Percentiles rank a stretch among this genome's conserved stretches.
phyloP scores from a whole-genome alignment of 768 basidiomycete genomes.

The Trametes cinnabarina region DNA sequence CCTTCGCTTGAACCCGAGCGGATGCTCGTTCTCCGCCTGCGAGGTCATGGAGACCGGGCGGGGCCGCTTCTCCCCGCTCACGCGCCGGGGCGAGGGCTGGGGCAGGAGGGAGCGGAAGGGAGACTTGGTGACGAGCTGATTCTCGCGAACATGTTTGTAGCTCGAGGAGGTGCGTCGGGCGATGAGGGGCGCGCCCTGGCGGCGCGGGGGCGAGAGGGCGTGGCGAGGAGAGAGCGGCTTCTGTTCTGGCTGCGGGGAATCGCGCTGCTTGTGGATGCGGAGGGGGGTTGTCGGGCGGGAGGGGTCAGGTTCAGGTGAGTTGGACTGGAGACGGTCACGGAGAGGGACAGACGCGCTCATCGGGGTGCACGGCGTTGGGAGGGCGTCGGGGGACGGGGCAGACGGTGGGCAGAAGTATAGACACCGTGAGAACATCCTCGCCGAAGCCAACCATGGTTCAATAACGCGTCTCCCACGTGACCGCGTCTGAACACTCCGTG shows the following conservation, averaged over 20 bases:
- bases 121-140: conserved; percentile 81
- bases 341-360: conserved; percentile 22
- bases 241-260: conserved; percentile 36
- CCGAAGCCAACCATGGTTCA: conserved; percentile 10
- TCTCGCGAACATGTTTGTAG: conserved; percentile 74
- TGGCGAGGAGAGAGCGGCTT: conserved; percentile 31
- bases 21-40: conserved; percentile 70
- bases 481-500: conserved; percentile 4
- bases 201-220: conserved; percentile 22
- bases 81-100: conserved; percentile 45
- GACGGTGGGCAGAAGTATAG: conserved; percentile 1
- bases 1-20: conserved; percentile 67
- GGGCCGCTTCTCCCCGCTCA: conserved; percentile 77
- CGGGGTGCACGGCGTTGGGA: neutral
- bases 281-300: conserved; percentile 58
- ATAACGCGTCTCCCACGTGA: conserved; percentile 21
- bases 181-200: conserved; percentile 47
- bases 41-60: conserved; percentile 71
- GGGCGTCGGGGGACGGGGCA: neutral
- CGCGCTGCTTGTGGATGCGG: conserved; percentile 66
- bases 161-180: conserved; percentile 74
- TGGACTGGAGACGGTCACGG: conserved; percentile 21
- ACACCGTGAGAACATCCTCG: neutral
- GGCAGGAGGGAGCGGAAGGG: conserved; percentile 74
- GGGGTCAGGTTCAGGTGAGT: conserved; percentile 27